These are phyloP conservation scores for Nakazawaea anatomiae DNA, from an alignment of 805 yeast species.

Conservation along the genomic window DNA sequence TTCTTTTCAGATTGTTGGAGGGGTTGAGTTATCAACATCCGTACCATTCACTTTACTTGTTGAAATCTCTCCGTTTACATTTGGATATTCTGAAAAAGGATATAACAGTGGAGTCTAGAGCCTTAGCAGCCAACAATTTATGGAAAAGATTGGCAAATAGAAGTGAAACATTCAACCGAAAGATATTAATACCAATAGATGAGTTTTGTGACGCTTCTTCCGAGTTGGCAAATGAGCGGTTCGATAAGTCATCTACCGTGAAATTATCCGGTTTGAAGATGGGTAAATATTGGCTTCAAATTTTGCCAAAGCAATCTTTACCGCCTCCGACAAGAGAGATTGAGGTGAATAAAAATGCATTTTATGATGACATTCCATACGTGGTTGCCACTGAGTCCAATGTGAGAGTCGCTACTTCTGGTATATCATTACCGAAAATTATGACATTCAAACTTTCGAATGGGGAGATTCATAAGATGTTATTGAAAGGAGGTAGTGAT, in stretches of 20 bases:
- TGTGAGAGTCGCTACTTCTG: constrained; percentile 67
- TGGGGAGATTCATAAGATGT: constrained; percentile 53
- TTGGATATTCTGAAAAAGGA: constrained; percentile 29
- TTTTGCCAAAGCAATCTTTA: constrained; percentile 36
- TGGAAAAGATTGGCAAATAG: constrained; percentile 32
- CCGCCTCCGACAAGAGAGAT: constrained; percentile 65
- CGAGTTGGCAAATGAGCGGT: constrained; percentile 42
- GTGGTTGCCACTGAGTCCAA: constrained; percentile 39
- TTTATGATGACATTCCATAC: constrained; percentile 40
- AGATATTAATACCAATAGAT: constrained; percentile 38
- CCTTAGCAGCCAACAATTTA: constrained; percentile 46
- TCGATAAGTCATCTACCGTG: constrained; percentile 26
- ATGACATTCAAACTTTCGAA: constrained; percentile 45
- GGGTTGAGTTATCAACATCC: constrained; percentile 56
- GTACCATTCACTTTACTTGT: constrained; percentile 59
- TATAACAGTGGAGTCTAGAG: constrained; percentile 34
- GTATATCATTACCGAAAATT: constrained; percentile 85
- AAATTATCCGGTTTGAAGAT: constrained; percentile 28
- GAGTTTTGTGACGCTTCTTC: constrained; percentile 46
- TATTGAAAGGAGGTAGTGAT: constrained; percentile 83
- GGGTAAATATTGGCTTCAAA: constrained; percentile 54
- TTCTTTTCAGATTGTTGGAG: constrained; percentile 41
- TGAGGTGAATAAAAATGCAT: constrained; percentile 33
- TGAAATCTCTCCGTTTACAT: constrained; percentile 52
- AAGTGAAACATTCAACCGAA: constrained; percentile 19